Conservation (phyloP, 768 basidiomycete genomes). For the Filobasidium floriforme region DNA sequence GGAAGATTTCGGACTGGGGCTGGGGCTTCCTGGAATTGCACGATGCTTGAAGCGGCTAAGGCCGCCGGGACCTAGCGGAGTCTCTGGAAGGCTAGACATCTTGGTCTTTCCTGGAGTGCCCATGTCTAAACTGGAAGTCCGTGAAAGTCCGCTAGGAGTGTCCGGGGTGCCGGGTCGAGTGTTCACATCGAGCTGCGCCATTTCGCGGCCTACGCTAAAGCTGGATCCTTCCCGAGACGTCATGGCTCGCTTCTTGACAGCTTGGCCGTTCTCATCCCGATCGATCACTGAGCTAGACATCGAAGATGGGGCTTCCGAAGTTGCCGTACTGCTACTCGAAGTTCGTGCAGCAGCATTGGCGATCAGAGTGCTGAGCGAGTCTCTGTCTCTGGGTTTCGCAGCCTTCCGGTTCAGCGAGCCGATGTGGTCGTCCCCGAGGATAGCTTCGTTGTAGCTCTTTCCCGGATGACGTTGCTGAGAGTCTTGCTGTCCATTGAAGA, state of each 20-base stretch:
- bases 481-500: background rate
- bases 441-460: constrained; percentile 9
- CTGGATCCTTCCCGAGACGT: constrained; percentile 1
- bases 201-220: background rate
- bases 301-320: background rate
- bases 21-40: background rate
- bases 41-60: constrained; percentile 10
- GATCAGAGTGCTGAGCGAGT: too few species aligned
- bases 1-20: background rate
- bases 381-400: too few species aligned
- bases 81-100: background rate
- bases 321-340: background rate
- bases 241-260: background rate
- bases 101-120: background rate
- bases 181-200: background rate
- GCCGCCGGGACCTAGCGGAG: background rate
- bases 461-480: background rate
- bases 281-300: background rate
- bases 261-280: background rate
- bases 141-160: background rate
- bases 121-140: constrained; percentile 5
- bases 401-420: constrained; percentile 3
- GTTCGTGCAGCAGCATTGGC: background rate
- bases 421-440: constrained; percentile 9
- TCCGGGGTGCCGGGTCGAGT: background rate